Base-by-base conservation (phyloP, 495 filamentous ascomycete species). In the Annulohypoxylon moriforme region DNA sequence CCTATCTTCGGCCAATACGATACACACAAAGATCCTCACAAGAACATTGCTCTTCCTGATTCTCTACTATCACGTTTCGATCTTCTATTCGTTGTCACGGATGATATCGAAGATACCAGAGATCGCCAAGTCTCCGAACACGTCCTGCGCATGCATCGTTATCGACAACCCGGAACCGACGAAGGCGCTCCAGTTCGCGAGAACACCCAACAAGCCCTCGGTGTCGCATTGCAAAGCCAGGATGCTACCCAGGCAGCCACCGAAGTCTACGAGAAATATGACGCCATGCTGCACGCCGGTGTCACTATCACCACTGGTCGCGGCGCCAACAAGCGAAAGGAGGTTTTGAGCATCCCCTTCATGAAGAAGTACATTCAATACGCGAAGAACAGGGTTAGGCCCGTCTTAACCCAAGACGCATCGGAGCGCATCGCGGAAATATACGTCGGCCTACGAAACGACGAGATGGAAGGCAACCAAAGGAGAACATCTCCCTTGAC, bases 291-390 rank as follows among this genome's bases (percentile, higher is more conserved):
- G 22, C 96, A 99, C 76, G 92, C 93, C 11, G 96, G 96, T 64
- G 93, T 99, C 58, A 92, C 90, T 29, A 81, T 92, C 34, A 90
- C 89, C 9, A 86, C 87, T 27, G 90, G 90, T 20, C 90, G 94
- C 25, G 91, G 91, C 18, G 76, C 87, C 8, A 88, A 87, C 75
- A 92, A 93, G 80, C 90, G 91, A 66, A 86, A 90, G 36, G 94
- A 98, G 78, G 93, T 99, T n/a, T 85, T 98, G 62, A 96, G 92
- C 81, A 97, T 99, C 64, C 94, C 95, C 0, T 99, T 99, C 83
- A 94, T 99, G 81, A 98, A 98, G 85, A 99, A 99, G 81, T 99
- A 98, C 79, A 94, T 99, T 66, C 96, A 99, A 78, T 99, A 99
- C 79, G 94, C 96, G 72, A 98, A 98, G 81, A 90, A 89, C 27